Percentiles rank a stretch among this genome's conserved stretches.
Conservation (phyloP, 2,329 filamentous ascomycete species). For the Neofusicoccum cordaticola region DNA sequence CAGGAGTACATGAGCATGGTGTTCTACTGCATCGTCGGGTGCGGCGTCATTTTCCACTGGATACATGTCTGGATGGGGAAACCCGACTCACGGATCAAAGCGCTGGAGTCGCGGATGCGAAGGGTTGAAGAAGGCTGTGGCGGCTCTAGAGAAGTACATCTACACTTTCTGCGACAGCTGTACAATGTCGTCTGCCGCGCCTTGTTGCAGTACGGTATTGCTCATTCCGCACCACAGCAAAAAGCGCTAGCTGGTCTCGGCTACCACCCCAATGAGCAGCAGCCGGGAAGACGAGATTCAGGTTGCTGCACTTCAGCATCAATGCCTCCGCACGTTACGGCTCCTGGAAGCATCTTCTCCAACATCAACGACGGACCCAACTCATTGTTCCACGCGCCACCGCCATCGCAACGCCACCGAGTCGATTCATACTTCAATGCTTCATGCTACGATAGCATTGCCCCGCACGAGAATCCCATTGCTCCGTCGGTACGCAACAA, state of each 20-base stretch:
- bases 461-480: slow-evolving; percentile 1
- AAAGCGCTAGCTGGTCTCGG: not conserved
- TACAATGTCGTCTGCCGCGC: slow-evolving; percentile 1
- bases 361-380: slow-evolving; percentile 3
- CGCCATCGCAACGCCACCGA: not conserved
- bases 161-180: not conserved
- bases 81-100: slow-evolving; percentile 4
- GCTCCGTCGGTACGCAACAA: not conserved
- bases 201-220: not conserved
- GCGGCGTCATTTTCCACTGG: slow-evolving; percentile 14
- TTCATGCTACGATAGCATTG: not conserved
- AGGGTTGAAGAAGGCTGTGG: slow-evolving; percentile 4
- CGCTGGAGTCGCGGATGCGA: slow-evolving; percentile 8
- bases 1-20: slow-evolving; percentile 16
- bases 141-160: slow-evolving; percentile 6
- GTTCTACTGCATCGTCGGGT: slow-evolving; percentile 13
- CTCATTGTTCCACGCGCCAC: not conserved
- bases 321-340: not conserved
- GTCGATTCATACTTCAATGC: slow-evolving; percentile 3
- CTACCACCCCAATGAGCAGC: not conserved
- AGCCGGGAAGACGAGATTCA: not conserved
- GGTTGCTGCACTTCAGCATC: not conserved
- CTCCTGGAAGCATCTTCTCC: not conserved
- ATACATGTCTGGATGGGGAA: slow-evolving; percentile 16
- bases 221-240: slow-evolving; percentile 8